Evolutionary conservation across 2,329 filamentous ascomycete species (phyloP).

Genomic region (Colletotrichum sojae): DNA sequence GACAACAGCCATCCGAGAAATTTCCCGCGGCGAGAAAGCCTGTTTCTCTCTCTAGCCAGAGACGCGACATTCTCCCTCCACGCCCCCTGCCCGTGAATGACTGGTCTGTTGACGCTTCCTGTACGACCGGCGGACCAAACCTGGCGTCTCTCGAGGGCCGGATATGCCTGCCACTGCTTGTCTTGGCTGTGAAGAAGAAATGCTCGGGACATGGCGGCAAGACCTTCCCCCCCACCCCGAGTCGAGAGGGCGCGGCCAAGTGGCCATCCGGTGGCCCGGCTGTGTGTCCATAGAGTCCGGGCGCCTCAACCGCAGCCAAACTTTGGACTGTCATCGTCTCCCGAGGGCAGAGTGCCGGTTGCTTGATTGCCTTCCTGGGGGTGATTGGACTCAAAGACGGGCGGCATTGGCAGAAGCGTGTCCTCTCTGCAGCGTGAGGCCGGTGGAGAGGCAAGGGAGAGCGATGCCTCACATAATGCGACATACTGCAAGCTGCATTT

Average conservation of each 20-base stretch:
- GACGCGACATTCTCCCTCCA: neutral
- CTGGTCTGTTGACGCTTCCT: too few species aligned
- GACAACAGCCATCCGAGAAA: neutral
- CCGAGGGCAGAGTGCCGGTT: neutral
- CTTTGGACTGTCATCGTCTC: neutral
- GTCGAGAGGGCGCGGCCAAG: neutral
- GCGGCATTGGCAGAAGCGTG: too few species aligned
- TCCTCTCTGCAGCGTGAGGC: too few species aligned
- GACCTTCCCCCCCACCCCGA: neutral
- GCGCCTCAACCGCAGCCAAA: neutral
- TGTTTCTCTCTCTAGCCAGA: neutral
- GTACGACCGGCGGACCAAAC: neutral
- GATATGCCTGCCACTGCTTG: neutral
- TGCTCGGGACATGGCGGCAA: slow-evolving; percentile 25
- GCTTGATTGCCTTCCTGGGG: neutral
- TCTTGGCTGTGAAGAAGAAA: slow-evolving; percentile 21
- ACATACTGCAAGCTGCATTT: slow-evolving; percentile 15
- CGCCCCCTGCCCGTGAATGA: too few species aligned
- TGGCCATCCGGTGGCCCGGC: neutral
- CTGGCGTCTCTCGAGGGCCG: slow-evolving; percentile 7
- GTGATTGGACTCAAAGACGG: neutral
- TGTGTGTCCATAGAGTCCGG: neutral
- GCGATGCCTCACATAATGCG: slow-evolving; percentile 7
- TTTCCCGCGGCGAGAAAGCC: neutral
- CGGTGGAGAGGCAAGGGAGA: slow-evolving; percentile 1